A percentile compares a stretch with the other conserved stretches of the same genome.
Evolutionary conservation across 1,284 basidiomycete species (phyloP).

Genomic region (Cryptococcus depauperatus): DNA sequence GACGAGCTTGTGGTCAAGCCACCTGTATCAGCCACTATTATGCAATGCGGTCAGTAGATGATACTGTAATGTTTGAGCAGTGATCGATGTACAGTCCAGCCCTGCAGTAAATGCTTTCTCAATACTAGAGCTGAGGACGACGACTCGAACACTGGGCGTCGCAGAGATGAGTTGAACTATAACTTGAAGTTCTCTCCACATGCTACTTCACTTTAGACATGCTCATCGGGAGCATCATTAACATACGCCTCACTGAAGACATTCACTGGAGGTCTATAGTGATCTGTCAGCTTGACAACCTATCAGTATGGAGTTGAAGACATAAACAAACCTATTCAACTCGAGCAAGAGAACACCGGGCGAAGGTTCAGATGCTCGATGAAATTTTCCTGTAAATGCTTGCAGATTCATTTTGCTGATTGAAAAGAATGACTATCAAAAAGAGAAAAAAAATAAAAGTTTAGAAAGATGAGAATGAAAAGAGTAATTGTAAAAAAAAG

Average conservation of each 20-base stretch:
- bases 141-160: constrained; percentile 56
- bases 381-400: constrained; percentile 51
- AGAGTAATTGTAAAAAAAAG: too few species aligned
- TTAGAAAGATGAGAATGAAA: too few species aligned
- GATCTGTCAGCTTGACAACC: too few species aligned
- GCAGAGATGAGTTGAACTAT: constrained; percentile 55
- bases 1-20: too few species aligned
- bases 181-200: constrained; percentile 61
- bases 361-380: constrained; percentile 9
- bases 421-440: too few species aligned
- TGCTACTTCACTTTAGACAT: constrained; percentile 47
- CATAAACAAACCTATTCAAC: constrained; percentile 44
- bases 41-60: neutral
- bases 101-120: constrained; percentile 73
- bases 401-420: too few species aligned
- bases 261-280: constrained; percentile 63
- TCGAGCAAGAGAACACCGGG: constrained; percentile 40
- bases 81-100: constrained; percentile 56
- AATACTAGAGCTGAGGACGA: constrained; percentile 62
- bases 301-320: too few species aligned
- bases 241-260: too few species aligned
- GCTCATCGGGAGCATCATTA: constrained; percentile 56
- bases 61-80: neutral
- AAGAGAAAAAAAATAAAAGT: too few species aligned
- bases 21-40: too few species aligned